A percentile compares a stretch with the other conserved stretches of the same genome.
phyloP scores from a whole-genome alignment of 257 asterid genomes.

The Hygrophila difformis region DNA sequence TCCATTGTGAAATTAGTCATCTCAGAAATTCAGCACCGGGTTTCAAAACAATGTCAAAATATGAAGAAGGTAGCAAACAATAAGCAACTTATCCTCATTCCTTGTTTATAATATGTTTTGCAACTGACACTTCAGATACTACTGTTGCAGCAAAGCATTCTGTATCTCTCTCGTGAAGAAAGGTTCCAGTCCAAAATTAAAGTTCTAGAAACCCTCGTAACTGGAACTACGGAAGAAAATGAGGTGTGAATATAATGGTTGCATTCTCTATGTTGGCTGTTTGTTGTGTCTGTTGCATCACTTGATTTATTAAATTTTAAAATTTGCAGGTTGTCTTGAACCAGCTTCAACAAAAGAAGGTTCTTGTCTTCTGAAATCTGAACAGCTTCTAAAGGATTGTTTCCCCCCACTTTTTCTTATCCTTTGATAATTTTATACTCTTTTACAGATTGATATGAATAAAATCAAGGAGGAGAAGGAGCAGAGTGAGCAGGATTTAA shows the following conservation, averaged over 20 bases:
- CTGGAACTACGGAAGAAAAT: constrained; percentile 74
- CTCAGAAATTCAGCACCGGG: constrained; percentile 83
- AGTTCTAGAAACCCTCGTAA: constrained; percentile 73
- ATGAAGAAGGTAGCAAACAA: constrained; percentile 55
- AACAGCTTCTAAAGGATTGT: constrained; percentile 1
- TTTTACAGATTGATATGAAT: constrained; percentile 59
- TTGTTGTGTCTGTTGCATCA: constrained; percentile 1
- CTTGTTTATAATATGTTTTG: constrained; percentile 3
- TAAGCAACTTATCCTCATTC: constrained; percentile 11
- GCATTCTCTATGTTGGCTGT: not conserved
- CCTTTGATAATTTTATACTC: constrained; percentile 14
- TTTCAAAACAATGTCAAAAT: constrained; percentile 52
- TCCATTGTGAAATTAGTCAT: constrained; percentile 70
- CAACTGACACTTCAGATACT: constrained; percentile 15
- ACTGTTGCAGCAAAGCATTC: constrained; percentile 63
- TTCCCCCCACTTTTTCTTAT: constrained; percentile 3
- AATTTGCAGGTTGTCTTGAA: constrained; percentile 54
- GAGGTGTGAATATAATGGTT: constrained; percentile 43
- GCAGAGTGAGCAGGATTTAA: constrained; percentile 40
- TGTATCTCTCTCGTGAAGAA: constrained; percentile 73
- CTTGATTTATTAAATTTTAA: constrained; percentile 5
- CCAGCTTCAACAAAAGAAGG: constrained; percentile 43
- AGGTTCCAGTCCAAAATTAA: constrained; percentile 55
- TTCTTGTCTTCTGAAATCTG: constrained; percentile 15
- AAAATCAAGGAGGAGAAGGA: constrained; percentile 61